Evolutionary conservation across 2,329 filamentous ascomycete species (phyloP), one percentile per base, ranked within the genome.

Genomic region (Colletotrichum tropicale): DNA sequence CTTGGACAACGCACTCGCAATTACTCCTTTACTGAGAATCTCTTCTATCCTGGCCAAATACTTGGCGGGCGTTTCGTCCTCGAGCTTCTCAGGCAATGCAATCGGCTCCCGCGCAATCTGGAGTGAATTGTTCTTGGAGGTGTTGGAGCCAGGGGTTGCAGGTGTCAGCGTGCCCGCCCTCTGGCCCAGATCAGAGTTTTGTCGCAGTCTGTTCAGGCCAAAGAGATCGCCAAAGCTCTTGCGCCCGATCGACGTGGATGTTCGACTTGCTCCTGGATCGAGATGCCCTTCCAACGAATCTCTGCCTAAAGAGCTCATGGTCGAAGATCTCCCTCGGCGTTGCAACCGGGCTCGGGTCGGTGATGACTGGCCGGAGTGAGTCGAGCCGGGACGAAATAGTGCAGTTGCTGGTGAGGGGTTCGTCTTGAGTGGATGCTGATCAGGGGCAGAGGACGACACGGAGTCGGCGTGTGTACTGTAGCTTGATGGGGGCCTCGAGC

Each of bases 171-270:
- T 93, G 16, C 93, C 93, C 81, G 95, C 91, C 18, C 93, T 90
- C 65, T 89, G 89, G 55, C 91, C 86, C 8, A 93, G 90, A 64
- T 98, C 96, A 1, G 94, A 94, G 79, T 95, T 95, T 80, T 98
- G 94, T 65, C 96, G 91, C 75, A 98, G 89, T 77, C 96, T 92
- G 77, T 92, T 90, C 24, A 98, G 87, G 16, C 92, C 93, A 80
- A 99, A 93, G 24, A 98, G 87, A 79, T 98, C 97, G 69, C 96
- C 95, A 80, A 99, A 95, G 84, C 96, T 98, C 84, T 96, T 97
- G 70, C 97, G 91, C 7, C 96, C 96, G n/a, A 94, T 96, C 1
- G 95, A 98, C 1, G 94, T 95, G 1, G 96, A 98, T 8, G 92
- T 96, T 67, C 96, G 90, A n/a, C 92, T 85, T 28, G 91, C 91